Evolutionary conservation across 164 flowering plant genomes (phyloP).

Genomic region (Stephania cephalantha): DNA sequence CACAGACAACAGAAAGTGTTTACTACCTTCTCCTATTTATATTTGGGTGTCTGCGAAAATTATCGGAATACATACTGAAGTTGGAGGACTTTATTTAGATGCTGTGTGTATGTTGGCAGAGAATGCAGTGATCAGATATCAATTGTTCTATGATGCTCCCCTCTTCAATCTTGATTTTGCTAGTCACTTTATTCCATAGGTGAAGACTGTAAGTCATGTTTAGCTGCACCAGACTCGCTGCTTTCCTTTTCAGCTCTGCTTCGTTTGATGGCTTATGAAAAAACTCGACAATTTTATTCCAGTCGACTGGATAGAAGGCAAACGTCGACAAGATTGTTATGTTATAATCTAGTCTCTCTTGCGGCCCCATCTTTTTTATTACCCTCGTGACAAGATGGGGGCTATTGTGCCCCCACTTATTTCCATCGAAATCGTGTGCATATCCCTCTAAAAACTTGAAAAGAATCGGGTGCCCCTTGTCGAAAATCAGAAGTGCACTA

Average conservation of each 20-base stretch:
- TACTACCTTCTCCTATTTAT: not conserved
- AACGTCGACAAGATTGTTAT: conserved; percentile 53
- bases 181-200: conserved; percentile 76
- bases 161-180: conserved; percentile 45
- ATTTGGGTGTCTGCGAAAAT: not conserved
- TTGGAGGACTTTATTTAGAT: not conserved
- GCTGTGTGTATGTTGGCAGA: conserved; percentile 29
- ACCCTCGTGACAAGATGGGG: conserved; percentile 85
- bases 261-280: conserved; percentile 35
- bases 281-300: conserved; percentile 42
- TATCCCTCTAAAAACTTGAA: conserved; percentile 67
- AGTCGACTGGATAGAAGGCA: conserved; percentile 78
- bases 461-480: conserved; percentile 61
- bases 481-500: conserved; percentile 76
- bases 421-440: conserved; percentile 62
- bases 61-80: not conserved
- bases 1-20: not conserved
- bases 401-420: conserved; percentile 85
- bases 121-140: conserved; percentile 43
- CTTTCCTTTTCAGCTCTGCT: conserved; percentile 35
- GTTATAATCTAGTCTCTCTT: conserved; percentile 22
- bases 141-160: conserved; percentile 58
- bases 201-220: conserved; percentile 53
- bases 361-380: conserved; percentile 21
- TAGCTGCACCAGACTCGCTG: conserved; percentile 47